These are phyloP conservation scores for Sungouiozyma intestinalis DNA, from an alignment of 805 yeast genomes.

Conservation along the genomic window DNA sequence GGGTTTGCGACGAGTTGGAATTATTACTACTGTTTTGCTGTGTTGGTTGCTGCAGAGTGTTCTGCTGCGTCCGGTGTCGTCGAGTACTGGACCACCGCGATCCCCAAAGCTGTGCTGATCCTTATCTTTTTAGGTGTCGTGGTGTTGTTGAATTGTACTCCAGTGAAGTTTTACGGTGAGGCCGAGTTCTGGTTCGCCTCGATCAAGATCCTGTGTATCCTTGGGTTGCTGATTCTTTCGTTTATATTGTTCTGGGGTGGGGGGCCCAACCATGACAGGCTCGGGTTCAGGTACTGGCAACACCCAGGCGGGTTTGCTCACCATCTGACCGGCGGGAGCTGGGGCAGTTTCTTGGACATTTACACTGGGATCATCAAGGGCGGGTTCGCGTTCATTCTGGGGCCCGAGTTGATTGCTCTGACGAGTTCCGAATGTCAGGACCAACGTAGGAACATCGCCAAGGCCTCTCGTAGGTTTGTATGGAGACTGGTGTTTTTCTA, in stretches of 20 bases:
- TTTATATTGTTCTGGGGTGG: slow-evolving; percentile 43
- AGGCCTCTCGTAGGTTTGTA: slow-evolving; percentile 50
- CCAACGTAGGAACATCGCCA: slow-evolving; percentile 51
- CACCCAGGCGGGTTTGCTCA: slow-evolving; percentile 47
- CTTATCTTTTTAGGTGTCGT: slow-evolving; percentile 41
- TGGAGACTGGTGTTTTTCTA: slow-evolving; percentile 55
- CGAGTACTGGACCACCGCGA: slow-evolving; percentile 44
- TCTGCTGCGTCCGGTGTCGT: slow-evolving; percentile 56
- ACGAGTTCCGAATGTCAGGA: slow-evolving; percentile 49
- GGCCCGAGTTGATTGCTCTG: slow-evolving; percentile 53
- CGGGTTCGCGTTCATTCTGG: slow-evolving; percentile 52
- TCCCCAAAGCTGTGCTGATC: slow-evolving; percentile 51
- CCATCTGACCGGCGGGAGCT: slow-evolving; percentile 39
- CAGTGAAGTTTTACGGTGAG: slow-evolving; percentile 41
- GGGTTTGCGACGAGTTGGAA: slow-evolving; percentile 57
- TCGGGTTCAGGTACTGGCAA: slow-evolving; percentile 62
- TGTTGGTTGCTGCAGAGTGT: slow-evolving; percentile 48
- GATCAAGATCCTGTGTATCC: slow-evolving; percentile 36
- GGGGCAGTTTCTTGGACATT: slow-evolving; percentile 55
- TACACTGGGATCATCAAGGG: slow-evolving; percentile 55
- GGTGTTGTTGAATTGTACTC: slow-evolving; percentile 38
- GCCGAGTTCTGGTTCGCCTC: slow-evolving; percentile 33
- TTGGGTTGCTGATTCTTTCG: slow-evolving; percentile 36
- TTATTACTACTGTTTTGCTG: slow-evolving; percentile 39
- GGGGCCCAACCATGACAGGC: slow-evolving; percentile 37